Evolutionary conservation across 2,329 filamentous ascomycete species (phyloP), one percentile per base, ranked within the genome.

Genomic region (Thyridium curvatum): DNA sequence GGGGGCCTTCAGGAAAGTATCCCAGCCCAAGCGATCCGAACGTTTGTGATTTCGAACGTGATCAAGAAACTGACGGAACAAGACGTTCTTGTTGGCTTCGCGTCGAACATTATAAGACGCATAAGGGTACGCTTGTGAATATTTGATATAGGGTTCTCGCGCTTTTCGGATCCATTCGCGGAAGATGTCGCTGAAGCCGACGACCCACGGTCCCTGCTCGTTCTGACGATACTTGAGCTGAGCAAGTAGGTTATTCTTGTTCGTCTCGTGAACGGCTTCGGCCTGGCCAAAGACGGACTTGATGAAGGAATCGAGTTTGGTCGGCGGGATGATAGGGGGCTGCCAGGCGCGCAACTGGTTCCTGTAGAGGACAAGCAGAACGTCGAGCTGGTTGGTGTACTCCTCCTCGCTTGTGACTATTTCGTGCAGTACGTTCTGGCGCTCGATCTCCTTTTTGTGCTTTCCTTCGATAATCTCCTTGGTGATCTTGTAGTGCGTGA

Each of bases 161-260:
- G 93, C 93, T 61, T 96, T 97, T 46, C 93, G 79, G 45, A 97
- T 95, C 93, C 93, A 98, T 64, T 98, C 93, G 42, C 93, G 75
- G 69, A 98, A 97, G 36, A 98, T 87, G 54, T 97, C 93, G 56
- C 90, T 96, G 63, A 96, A 96, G 3, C 93, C 93, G 12, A 78
- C 72, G 42, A 98, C 83, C 81, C 89, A 98, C 0, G 93, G 93
- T 0, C 93, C 93, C 64, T 98, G 91, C 57, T 97, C 93, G 53
- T 93, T 86, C 59, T 98, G 93, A 18, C 93, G 81, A 58, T 97
- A 98, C 56, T 97, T 97, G 52, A 98, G 76, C 59, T 96, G 91
- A 2, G 91, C 85, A 17, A 98, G 68, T 15, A 98, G 74, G 58
- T 93, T 84, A 46, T 96, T 90, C 59, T 94, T 93, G 61, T 97